Base-by-base conservation (phyloP, 345 rosid genomes). In the Pugionium cornutum region DNA sequence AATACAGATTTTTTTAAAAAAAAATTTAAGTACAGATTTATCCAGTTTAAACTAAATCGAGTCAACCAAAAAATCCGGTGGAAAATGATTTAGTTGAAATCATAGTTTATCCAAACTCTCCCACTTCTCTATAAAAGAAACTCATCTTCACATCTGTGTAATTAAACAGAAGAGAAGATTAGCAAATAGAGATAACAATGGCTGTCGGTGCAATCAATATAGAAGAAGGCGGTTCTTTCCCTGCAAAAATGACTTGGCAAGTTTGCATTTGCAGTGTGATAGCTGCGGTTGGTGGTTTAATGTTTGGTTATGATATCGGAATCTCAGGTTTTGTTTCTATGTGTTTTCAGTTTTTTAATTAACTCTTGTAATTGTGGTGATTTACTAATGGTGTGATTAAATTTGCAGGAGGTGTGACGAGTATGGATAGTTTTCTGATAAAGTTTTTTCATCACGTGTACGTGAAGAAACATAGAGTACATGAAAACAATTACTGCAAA, bases 401-500 rank as follows among this genome's bases (percentile, higher is more conserved):
- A 4, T 26, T 41, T 32, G 47, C 59, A 89, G 96, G 91, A 9
- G 91, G 97, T 49, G 95, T 90, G 29, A 86, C 92, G 27, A 72
- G 85, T 56, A 90, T 87, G 97, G 92, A 87, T 66, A 78, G 79
- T 49, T 90, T 90, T 75, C 62, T 87, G 70, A 27, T 67, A 9
- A 68, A 82, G 53, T 87, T 90, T 73, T 90, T 89, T 49, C 91
- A 81, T 1, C 9, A n/a, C 6, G 92, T 90, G 48, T 84, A 87
- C 58, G 59, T 2, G 50, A 85, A 59, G 73, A 90, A 87, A 79
- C 89, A 87, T 54, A 69, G 36, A 26, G 86, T 66, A 5, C 84
- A 69, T 42, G 87, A 88, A 59, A 65, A 83, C 76, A 90, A 82
- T 78, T 87, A 90, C 55, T 87, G 95, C 88, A 87, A 87, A 78